Base-by-base conservation (phyloP, 371 early-diverging fungal species). In the Mucor plumbeus region DNA sequence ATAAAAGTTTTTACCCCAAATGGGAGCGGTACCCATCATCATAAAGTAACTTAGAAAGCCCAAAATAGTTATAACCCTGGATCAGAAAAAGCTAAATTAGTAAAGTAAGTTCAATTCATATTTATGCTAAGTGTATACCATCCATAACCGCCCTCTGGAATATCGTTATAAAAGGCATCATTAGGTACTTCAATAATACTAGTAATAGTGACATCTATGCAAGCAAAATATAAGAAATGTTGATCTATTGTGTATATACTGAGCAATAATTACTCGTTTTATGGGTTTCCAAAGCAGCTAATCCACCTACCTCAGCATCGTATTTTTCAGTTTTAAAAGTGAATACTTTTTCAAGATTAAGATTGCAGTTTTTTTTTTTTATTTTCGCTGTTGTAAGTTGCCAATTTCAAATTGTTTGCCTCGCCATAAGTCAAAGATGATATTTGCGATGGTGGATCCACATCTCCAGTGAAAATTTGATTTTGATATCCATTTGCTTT, bases 131-230 rank as follows among this genome's bases (percentile, higher is more conserved):
- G 10, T 11, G 6, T 10, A 57, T 69, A 78, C 80, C 80, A 79
- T 34, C 77, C 80, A 67, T 79, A 79, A 15, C 80, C 80, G 31
- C 80, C 80, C 55, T 79, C 65, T 26, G 80, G 80, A 58, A 77
- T 77, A 19, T 50, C 55, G 7, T 70, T 65, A 55, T 67, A 69
- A 35, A 75, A 72, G 5, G 65, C 44, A 41, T 70, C 59, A 17
- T 64, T 44, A 11, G 74, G 65, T 39, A 73, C 36, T 14, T 77
- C 75, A 10, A 79, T 54, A 14, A 79, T 69, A 53, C 80, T 79
- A 2, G 77, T 77, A 33, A 68, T 64, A 56, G 77, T 77, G 14
- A 73, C 64, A 53, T 56, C 75, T 74, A 38, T 1, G 4, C 7
- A 13, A 15, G 15, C 0, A 26, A 26, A 26, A 17, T n/a, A 17